Percentiles rank a stretch among this genome's conserved stretches.
phyloP scores from a whole-genome alignment of 1,139 yeast species.

The Wickerhamomyces sp. region DNA sequence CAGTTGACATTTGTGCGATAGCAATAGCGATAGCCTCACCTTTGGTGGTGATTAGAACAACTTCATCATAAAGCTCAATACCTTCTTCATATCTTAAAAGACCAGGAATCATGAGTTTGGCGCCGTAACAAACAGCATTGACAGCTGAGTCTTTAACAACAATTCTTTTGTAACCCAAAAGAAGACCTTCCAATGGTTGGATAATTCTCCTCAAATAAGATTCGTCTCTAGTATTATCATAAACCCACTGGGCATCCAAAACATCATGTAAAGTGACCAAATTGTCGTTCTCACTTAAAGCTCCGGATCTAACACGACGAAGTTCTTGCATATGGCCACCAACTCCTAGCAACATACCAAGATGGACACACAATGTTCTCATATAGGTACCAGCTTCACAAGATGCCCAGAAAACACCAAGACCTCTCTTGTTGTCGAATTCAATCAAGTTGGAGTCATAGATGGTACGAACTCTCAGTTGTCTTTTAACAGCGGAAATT shows the following conservation, averaged over 20 bases:
- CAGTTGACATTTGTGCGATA: conserved; percentile 98
- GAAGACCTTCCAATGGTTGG: conserved; percentile 89
- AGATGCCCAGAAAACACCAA: conserved; percentile 98
- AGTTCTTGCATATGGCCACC: conserved; percentile 99
- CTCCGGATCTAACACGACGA: conserved; percentile 98
- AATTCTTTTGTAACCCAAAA: conserved; percentile 92
- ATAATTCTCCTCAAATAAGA: conserved; percentile 89
- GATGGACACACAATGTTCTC: conserved; percentile 98
- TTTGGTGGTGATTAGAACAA: conserved; percentile 95
- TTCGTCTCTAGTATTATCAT: conserved; percentile 96
- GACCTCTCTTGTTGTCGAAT: conserved; percentile 93
- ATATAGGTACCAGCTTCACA: conserved; percentile 99
- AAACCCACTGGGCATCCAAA: conserved; percentile 95
- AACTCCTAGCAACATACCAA: conserved; percentile 96
- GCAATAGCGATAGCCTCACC: conserved; percentile 99
- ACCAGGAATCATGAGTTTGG: conserved; percentile 98
- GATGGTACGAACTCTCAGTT: conserved; percentile 95
- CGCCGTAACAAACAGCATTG: conserved; percentile 98
- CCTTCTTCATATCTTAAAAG: conserved; percentile 96
- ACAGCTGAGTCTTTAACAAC: conserved; percentile 98
- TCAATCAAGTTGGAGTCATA: conserved; percentile 94
- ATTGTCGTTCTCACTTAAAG: conserved; percentile 83
- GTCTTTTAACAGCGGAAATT: conserved; percentile 98
- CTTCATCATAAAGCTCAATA: conserved; percentile 95
- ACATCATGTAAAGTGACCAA: conserved; percentile 96